These are phyloP conservation scores for Clavariopsis aquatica DNA, from an alignment of 495 filamentous ascomycete species.

Conservation along the genomic window DNA sequence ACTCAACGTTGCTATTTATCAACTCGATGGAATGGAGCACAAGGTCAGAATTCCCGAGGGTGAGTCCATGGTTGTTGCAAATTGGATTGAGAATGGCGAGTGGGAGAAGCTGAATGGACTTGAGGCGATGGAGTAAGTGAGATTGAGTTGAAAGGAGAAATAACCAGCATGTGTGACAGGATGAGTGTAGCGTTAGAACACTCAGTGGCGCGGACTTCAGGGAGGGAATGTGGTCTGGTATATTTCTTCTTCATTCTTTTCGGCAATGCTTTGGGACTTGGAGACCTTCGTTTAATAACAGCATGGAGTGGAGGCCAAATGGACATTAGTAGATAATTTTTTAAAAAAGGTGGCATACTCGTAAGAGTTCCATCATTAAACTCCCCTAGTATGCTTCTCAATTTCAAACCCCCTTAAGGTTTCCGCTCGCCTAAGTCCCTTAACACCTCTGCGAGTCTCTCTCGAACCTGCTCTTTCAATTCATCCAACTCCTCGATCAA, in stretches of 20 bases:
- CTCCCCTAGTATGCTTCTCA: neutral
- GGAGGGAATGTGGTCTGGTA: too few species aligned
- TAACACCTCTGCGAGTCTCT: slow-evolving; percentile 6
- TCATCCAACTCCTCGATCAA: slow-evolving; percentile 44
- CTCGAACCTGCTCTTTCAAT: slow-evolving; percentile 27
- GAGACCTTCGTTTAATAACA: too few species aligned
- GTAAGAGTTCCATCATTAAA: too few species aligned
- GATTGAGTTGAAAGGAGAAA: neutral
- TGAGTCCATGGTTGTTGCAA: neutral
- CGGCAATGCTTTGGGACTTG: too few species aligned
- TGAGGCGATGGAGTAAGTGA: neutral
- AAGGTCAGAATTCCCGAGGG: neutral
- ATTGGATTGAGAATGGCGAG: neutral
- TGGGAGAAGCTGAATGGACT: slow-evolving; percentile 1
- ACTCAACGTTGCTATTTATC: neutral
- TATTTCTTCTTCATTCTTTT: too few species aligned
- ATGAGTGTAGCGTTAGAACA: too few species aligned
- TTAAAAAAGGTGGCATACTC: too few species aligned
- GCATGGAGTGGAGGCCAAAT: too few species aligned
- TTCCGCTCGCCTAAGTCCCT: neutral
- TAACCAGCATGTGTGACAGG: too few species aligned
- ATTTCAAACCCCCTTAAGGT: neutral
- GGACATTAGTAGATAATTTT: too few species aligned
- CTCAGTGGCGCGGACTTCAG: too few species aligned
- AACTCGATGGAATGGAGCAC: neutral